These are phyloP conservation scores for Chrysanthemum lavandulifolium DNA, from an alignment of 129 eudicot genomes.

Conservation along the genomic window DNA sequence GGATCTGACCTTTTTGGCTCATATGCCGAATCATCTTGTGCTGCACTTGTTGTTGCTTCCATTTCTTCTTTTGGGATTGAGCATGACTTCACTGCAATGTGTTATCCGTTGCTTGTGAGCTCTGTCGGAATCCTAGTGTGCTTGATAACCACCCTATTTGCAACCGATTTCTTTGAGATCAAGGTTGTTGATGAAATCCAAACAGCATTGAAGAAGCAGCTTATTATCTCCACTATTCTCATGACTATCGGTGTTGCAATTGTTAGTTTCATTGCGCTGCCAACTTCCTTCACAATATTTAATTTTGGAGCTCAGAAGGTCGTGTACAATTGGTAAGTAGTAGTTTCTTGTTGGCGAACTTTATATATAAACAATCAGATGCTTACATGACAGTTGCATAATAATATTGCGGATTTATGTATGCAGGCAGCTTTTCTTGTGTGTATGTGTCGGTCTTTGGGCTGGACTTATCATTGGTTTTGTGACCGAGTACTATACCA, in stretches of 20 bases:
- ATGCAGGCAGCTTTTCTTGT: slow-evolving; percentile 67
- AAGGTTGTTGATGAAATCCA: slow-evolving; percentile 63
- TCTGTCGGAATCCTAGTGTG: slow-evolving; percentile 74
- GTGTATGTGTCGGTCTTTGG: slow-evolving; percentile 80
- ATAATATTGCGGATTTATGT: background rate
- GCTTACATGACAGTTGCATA: background rate
- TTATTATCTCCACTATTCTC: slow-evolving; percentile 65
- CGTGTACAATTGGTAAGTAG: slow-evolving; percentile 62
- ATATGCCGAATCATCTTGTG: slow-evolving; percentile 80
- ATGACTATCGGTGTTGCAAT: slow-evolving; percentile 66
- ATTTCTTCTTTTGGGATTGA: slow-evolving; percentile 73
- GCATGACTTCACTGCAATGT: slow-evolving; percentile 69
- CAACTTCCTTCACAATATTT: slow-evolving; percentile 69
- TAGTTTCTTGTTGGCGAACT: background rate
- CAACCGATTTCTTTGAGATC: slow-evolving; percentile 70
- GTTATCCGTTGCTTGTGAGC: slow-evolving; percentile 63
- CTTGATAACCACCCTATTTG: slow-evolving; percentile 66
- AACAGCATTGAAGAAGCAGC: slow-evolving; percentile 61
- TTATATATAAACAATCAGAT: background rate
- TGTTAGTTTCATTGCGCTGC: slow-evolving; percentile 53
- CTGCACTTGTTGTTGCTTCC: slow-evolving; percentile 80
- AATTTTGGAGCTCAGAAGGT: slow-evolving; percentile 67
- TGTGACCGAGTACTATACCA: slow-evolving; percentile 78
- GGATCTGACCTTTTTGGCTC: slow-evolving; percentile 84
- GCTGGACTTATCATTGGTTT: slow-evolving; percentile 82